Evolutionary conservation across 805 yeast genomes (phyloP).

Genomic region (Blastobotrys terrestris): DNA sequence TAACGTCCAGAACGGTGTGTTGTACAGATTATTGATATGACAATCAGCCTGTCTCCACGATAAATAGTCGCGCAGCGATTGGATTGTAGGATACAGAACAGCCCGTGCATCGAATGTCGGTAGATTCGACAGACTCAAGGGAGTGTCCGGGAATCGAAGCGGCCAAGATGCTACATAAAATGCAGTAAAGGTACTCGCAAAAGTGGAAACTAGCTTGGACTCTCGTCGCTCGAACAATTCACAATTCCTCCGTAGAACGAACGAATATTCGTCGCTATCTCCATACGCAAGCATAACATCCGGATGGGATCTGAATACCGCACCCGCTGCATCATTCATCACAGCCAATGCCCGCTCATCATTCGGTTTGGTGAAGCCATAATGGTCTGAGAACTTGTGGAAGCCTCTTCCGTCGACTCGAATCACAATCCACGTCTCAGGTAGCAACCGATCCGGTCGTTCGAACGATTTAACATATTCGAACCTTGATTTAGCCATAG

Average conservation of each 20-base stretch:
- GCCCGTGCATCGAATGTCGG: constrained; percentile 93
- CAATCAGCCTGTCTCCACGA: constrained; percentile 94
- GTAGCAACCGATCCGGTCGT: constrained; percentile 62
- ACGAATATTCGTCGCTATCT: constrained; percentile 91
- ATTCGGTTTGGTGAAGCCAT: constrained; percentile 81
- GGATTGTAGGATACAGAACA: constrained; percentile 67
- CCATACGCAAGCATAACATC: constrained; percentile 85
- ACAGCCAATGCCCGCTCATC: constrained; percentile 68
- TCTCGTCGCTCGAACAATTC: constrained; percentile 76
- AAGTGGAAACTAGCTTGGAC: constrained; percentile 70
- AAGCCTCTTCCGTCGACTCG: constrained; percentile 93
- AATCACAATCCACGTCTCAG: constrained; percentile 74
- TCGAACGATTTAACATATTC: constrained; percentile 87
- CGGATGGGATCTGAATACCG: constrained; percentile 55
- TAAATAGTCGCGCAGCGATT: constrained; percentile 68
- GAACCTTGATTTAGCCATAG: constrained; percentile 41
- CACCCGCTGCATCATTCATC: constrained; percentile 76
- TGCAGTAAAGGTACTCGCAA: constrained; percentile 77
- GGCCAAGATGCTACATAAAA: constrained; percentile 68
- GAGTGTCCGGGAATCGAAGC: constrained; percentile 45
- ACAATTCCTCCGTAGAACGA: constrained; percentile 61
- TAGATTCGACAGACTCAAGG: constrained; percentile 45
- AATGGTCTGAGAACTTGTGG: constrained; percentile 71
- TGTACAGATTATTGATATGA: constrained; percentile 90
- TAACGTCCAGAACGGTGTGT: constrained; percentile 89